These are phyloP conservation scores for Solanum sitiens DNA, from an alignment of 257 asterid genomes.

Conservation along the genomic window DNA sequence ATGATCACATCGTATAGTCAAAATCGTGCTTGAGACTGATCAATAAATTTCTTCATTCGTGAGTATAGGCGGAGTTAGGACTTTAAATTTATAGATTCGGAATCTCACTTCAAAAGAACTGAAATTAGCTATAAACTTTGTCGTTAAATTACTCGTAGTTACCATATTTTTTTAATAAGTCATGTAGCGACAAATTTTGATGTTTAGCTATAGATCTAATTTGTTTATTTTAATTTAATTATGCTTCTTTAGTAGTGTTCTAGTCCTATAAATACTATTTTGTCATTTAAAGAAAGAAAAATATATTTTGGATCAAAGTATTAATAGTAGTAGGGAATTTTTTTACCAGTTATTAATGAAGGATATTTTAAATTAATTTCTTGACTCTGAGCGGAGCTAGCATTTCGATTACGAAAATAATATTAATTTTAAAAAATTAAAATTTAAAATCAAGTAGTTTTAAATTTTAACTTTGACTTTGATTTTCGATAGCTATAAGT, in stretches of 20 bases:
- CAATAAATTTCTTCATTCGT: background rate
- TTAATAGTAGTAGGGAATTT: too few species aligned
- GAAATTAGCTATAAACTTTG: background rate
- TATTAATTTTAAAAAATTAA: background rate
- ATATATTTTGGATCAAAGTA: too few species aligned
- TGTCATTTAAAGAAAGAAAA: too few species aligned
- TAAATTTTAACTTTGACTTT: too few species aligned
- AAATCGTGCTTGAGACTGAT: background rate
- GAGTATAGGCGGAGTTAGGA: fast-evolving
- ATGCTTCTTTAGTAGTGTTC: background rate
- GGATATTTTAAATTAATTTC: too few species aligned
- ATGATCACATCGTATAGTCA: too few species aligned
- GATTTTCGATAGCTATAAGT: fast-evolving
- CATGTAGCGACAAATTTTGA: background rate
- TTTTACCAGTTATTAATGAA: too few species aligned
- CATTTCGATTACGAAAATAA: background rate
- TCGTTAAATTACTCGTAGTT: background rate
- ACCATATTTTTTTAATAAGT: background rate
- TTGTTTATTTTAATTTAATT: too few species aligned
- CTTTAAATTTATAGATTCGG: background rate
- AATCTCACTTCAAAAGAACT: background rate
- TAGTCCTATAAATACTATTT: background rate
- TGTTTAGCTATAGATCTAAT: too few species aligned
- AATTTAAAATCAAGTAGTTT: too few species aligned
- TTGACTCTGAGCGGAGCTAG: background rate